phyloP scores from a whole-genome alignment of 176 grass and related monocot species.

The Pharus latifolius region DNA sequence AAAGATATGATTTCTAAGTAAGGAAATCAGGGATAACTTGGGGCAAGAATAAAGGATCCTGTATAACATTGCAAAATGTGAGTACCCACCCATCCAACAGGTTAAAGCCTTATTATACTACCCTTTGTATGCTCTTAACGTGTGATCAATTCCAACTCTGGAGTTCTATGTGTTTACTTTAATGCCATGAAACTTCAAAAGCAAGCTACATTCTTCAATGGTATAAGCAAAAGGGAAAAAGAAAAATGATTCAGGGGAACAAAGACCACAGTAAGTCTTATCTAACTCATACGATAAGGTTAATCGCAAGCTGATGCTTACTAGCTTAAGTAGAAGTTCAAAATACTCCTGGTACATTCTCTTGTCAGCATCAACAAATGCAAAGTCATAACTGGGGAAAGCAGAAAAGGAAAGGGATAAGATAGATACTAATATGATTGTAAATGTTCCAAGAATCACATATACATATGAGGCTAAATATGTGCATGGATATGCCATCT shows the following conservation, averaged over 20 bases:
- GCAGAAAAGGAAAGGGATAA: not conserved
- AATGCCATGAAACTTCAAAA: too few species aligned
- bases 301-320: constrained; percentile 29
- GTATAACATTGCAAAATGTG: too few species aligned
- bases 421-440: not conserved
- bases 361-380: constrained; percentile 98
- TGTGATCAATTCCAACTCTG: too few species aligned
- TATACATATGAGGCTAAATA: not conserved
- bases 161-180: too few species aligned
- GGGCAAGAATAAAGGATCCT: not conserved
- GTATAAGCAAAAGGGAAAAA: not conserved
- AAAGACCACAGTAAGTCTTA: not conserved
- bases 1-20: not conserved
- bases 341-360: constrained; percentile 75
- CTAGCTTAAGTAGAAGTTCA: constrained; percentile 78
- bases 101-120: too few species aligned
- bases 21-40: not conserved
- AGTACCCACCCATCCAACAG: too few species aligned
- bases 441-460: not conserved
- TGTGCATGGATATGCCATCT: not conserved
- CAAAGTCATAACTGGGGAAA: constrained; percentile 83
- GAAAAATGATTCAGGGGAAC: not conserved
- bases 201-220: not conserved
- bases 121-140: too few species aligned
- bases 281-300: not conserved